Base-by-base conservation (phyloP, 306 rosid species). In the Potentilla sterilis region DNA sequence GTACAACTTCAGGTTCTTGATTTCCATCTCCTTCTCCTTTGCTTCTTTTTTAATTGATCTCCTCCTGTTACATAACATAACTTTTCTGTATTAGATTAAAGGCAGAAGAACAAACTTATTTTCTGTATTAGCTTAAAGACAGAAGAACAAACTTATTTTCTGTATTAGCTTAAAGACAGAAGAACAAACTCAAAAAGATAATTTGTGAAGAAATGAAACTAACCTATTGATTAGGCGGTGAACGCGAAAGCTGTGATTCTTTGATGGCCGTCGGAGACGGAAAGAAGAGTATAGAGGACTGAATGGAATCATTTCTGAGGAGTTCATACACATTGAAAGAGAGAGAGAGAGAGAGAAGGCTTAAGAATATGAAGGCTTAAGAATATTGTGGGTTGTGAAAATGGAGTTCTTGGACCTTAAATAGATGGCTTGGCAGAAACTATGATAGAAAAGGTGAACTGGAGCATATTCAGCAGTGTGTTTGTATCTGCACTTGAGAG, bases 1-100 rank as follows among this genome's bases (percentile, higher is more conserved):
- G 63, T 78, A 88, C 68, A 93, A 69, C 79, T 85, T 88, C 85
- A 86, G 47, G 80, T 93, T 93, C 89, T 86, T 84, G 80, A 82
- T 86, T 78, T 89, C 79, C 80, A 93, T 91, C 70, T 90, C 75
- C 83, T 74, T 80, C 43, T 68, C 66, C 43, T 73, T 77, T 43
- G 78, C 83, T 63, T 79, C 81, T 69, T 76, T 85, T 63, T 64
- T 9, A 28, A 75, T 44, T 65, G 71, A 77, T 80, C 86, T 89
- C 84, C 83, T 86, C 81, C 92, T 89, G 85, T 77, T 57, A 37
- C 66, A 76, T 54, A n/a, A 22, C 61, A 73, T 16, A 6, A 41
- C 2, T 34, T 28, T 35, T n/a, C 9, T 73, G 40, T 81, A 19
- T 40, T 48, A 54, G 28, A 46, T 67, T 11, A 14, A 4, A 28